Conservation (phyloP, 139 green algal species). For the Chlamydomonas sp. region DNA sequence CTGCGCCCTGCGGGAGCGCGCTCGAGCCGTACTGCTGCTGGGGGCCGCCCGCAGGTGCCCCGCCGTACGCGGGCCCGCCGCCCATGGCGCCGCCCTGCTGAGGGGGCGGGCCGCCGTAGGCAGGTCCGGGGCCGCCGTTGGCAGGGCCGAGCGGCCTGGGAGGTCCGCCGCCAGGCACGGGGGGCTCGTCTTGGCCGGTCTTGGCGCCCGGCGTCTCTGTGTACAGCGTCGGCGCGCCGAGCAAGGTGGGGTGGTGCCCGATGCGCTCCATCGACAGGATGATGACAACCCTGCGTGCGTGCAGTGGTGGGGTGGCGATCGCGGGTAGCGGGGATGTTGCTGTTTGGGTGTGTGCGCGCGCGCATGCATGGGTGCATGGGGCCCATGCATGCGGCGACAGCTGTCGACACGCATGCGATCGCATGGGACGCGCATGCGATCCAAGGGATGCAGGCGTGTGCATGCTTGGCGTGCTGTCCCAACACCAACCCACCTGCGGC, state of each 20-base stretch:
- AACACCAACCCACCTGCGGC: constrained; percentile 43
- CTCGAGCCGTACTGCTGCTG: not conserved
- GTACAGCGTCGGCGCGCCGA: constrained; percentile 31
- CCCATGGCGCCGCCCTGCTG: not conserved
- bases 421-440: not conserved
- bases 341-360: no score
- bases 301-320: no score
- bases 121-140: not conserved
- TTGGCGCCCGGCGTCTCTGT: no score
- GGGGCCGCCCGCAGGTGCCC: not conserved
- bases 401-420: not conserved
- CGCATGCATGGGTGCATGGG: not conserved
- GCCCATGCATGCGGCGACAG: not conserved
- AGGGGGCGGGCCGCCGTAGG: not conserved
- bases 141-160: no score
- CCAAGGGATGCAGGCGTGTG: not conserved
- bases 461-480: no score
- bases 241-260: constrained; percentile 13
- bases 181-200: no score
- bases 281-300: constrained; percentile 56
- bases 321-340: no score
- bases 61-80: not conserved
- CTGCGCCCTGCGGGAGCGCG: not conserved
- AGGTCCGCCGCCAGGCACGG: no score
- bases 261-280: constrained; percentile 31